Percentiles rank a stretch among this genome's conserved stretches.
Evolutionary conservation across 495 filamentous ascomycete genomes (phyloP).

Genomic region (Penicillium waksmanii): DNA sequence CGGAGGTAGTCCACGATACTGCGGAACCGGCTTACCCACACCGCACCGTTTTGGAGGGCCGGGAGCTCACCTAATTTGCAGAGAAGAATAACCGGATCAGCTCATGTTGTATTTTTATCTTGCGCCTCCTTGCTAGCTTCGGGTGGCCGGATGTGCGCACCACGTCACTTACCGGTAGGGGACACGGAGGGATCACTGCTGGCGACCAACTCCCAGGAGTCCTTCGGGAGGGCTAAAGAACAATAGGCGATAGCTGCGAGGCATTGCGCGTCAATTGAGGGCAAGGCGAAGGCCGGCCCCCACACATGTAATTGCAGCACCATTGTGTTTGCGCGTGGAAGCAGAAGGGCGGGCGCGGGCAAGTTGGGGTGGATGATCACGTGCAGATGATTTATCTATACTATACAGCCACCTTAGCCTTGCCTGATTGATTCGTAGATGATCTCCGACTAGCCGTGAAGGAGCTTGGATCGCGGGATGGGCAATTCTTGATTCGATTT

Average conservation of each 20-base stretch:
- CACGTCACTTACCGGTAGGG: slow-evolving; percentile 68
- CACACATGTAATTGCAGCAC: slow-evolving; percentile 85
- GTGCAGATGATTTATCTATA: slow-evolving; percentile 23
- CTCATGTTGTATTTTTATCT: not conserved
- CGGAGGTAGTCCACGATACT: slow-evolving; percentile 74
- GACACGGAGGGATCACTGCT: slow-evolving; percentile 74
- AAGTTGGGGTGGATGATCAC: slow-evolving; percentile 32
- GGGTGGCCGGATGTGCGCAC: slow-evolving; percentile 14
- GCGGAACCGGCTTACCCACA: slow-evolving; percentile 70
- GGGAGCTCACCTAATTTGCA: slow-evolving; percentile 70
- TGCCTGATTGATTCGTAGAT: not conserved
- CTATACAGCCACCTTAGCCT: not conserved
- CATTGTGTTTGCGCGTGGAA: slow-evolving; percentile 44
- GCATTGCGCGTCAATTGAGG: slow-evolving; percentile 90
- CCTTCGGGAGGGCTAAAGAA: slow-evolving; percentile 55
- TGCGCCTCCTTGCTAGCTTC: slow-evolving; percentile 10
- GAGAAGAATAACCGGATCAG: slow-evolving; percentile 11
- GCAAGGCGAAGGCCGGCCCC: slow-evolving; percentile 85
- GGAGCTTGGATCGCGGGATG: not conserved
- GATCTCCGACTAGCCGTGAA: not conserved
- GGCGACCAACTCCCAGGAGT: slow-evolving; percentile 75
- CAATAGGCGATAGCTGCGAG: slow-evolving; percentile 77
- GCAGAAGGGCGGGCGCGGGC: slow-evolving; percentile 18
- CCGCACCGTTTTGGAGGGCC: slow-evolving; percentile 64
- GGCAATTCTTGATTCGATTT: slow-evolving; percentile 1